Evolutionary conservation across 176 grass and related monocot genomes (phyloP), one percentile per base, ranked within the genome.

Genomic region (Sorghum bicolor): DNA sequence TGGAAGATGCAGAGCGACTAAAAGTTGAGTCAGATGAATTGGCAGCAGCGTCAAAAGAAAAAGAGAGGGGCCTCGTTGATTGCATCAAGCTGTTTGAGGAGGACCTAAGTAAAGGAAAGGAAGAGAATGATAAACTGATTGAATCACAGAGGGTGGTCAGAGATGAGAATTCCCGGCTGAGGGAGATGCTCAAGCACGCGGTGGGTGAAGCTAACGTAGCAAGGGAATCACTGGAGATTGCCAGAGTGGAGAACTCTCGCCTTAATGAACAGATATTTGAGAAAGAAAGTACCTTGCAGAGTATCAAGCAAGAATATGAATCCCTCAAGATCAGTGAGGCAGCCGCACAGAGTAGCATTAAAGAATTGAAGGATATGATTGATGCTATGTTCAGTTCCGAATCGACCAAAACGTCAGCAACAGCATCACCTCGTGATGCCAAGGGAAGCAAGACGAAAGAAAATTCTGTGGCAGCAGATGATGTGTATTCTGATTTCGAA

Each of bases 161-260:
- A 78, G 91, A 92, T 41, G 96, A 99, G 64, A 96, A 93, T 40
- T 82, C 87, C 29, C 90, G 85, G 76, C 36, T 93, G 66, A 93
- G 96, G 74, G 91, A 95, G 87, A 95, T 93, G 80, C 70, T 96
- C 52, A 99, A 99, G 80, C 93, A 92, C 73, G 89, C 89, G 0
- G 86, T 99, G 31, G 77, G 81, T 72, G 91, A 99, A 89, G 94
- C 88, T 45, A 90, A 70, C 36, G 79, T 88, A 64, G 86, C 87
- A 74, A 92, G 83, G 87, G 93, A 99, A 80, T 92, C 91, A 13
- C 22, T 96, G 44, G 85, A 94, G 86, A 92, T 86, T 65, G 85
- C 88, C 20, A 94, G 92, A 74, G 36, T 81, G 55, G 96, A 99
- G 57, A 99, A 92, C 64, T 90, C 85, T 80, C 67, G 76, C 58